These are phyloP conservation scores for Leccinum barrowsii DNA, from an alignment of 768 basidiomycete genomes.

Conservation along the genomic window DNA sequence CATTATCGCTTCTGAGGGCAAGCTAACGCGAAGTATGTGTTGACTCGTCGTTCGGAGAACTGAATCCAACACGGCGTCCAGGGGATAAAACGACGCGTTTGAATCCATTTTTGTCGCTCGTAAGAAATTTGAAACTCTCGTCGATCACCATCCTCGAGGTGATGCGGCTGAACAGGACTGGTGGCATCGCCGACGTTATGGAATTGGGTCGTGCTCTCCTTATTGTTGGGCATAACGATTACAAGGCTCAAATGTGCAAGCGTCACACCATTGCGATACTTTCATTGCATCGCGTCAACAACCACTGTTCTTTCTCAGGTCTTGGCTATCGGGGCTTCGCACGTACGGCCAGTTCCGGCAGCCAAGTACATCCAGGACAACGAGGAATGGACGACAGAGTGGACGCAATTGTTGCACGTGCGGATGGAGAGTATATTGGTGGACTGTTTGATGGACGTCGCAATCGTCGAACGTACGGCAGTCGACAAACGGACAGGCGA, in stretches of 20 bases:
- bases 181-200: conserved; percentile 79
- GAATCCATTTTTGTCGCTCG: conserved; percentile 69
- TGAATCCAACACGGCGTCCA: not conserved
- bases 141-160: conserved; percentile 87
- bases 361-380: conserved; percentile 50
- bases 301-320: conserved; percentile 50
- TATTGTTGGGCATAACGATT: conserved; percentile 76
- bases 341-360: conserved; percentile 62
- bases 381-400: conserved; percentile 74
- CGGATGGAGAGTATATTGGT: conserved; percentile 81
- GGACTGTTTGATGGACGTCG: conserved; percentile 79
- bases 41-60: not conserved
- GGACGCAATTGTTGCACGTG: conserved; percentile 76
- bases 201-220: conserved; percentile 83
- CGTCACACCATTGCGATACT: conserved; percentile 55
- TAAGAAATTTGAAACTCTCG: conserved; percentile 73
- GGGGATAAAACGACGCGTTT: conserved; percentile 33
- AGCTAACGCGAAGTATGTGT: conserved; percentile 20
- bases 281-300: conserved; percentile 21
- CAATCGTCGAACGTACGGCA: conserved; percentile 66
- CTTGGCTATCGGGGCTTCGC: conserved; percentile 57
- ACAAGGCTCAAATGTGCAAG: conserved; percentile 79
- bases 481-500: conserved; percentile 57
- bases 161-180: conserved; percentile 74
- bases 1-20: conserved; percentile 38